Evolutionary conservation across 2,329 filamentous ascomycete genomes (phyloP).

Genomic region (Lasiodiplodia sp.): DNA sequence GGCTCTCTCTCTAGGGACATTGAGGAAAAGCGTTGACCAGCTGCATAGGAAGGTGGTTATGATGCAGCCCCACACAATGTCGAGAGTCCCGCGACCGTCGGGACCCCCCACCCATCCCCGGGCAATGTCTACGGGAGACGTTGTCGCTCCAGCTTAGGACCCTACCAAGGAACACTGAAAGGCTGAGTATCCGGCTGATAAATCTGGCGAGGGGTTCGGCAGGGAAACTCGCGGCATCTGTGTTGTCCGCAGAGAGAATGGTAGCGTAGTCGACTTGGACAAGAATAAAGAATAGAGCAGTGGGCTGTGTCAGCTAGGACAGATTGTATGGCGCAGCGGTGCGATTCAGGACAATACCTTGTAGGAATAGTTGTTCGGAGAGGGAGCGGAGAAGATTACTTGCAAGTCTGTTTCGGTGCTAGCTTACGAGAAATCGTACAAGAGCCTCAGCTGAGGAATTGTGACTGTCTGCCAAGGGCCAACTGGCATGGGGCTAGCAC

Average conservation of each 20-base stretch:
- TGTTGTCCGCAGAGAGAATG: background rate
- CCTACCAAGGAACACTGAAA: background rate
- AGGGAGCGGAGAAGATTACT: background rate
- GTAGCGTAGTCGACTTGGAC: background rate
- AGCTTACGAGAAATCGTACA: background rate
- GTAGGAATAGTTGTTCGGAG: background rate
- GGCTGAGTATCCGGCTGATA: background rate
- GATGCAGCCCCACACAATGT: conserved; percentile 42
- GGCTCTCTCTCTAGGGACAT: conserved; percentile 42
- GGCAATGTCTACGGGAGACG: background rate
- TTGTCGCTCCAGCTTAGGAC: background rate
- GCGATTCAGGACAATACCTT: background rate
- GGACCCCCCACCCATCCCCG: conserved; percentile 42
- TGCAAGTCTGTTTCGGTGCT: background rate
- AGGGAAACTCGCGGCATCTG: conserved; percentile 1
- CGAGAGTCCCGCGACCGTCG: conserved; percentile 42
- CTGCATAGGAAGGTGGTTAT: conserved; percentile 46
- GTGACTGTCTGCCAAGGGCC: background rate
- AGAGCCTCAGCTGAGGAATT: background rate
- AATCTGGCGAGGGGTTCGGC: background rate
- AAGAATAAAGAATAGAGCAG: background rate
- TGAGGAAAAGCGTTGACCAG: conserved; percentile 44
- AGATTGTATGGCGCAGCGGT: background rate
- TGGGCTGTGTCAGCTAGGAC: background rate
- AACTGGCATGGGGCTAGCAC: background rate